phyloP scores from a whole-genome alignment of 176 grass and related monocot species.

The Aegilops umbellulata region DNA sequence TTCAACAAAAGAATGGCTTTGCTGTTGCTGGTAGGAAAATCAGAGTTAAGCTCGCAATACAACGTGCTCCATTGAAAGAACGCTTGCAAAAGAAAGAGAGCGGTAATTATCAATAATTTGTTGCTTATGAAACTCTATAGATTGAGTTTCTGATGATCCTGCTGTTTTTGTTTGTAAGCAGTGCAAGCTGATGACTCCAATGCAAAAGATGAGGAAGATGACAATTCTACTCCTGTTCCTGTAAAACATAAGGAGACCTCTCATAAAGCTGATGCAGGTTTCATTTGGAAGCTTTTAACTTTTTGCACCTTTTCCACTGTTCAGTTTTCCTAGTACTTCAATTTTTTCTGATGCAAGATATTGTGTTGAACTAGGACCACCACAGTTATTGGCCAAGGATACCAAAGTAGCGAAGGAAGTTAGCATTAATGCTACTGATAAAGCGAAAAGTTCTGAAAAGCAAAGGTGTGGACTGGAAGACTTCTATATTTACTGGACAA shows the following conservation, averaged over 20 bases:
- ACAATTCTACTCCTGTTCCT: constrained; percentile 18
- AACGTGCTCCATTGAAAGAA: constrained; percentile 68
- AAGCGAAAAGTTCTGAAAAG: constrained; percentile 72
- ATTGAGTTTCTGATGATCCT: constrained; percentile 13
- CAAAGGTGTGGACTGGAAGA: constrained; percentile 59
- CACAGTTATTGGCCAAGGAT: constrained; percentile 20
- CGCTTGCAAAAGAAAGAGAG: constrained; percentile 59
- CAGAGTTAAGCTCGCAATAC: constrained; percentile 78
- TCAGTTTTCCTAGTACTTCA: constrained; percentile 13
- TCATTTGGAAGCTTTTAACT: constrained; percentile 16
- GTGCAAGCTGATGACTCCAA: constrained; percentile 37
- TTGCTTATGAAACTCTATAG: constrained; percentile 4
- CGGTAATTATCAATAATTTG: constrained; percentile 40
- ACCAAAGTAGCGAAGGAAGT: constrained; percentile 10
- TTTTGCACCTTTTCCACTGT: constrained; percentile 23
- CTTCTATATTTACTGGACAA: constrained; percentile 16
- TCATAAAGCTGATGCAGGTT: constrained; percentile 43
- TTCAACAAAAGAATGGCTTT: constrained; percentile 80
- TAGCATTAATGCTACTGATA: constrained; percentile 23
- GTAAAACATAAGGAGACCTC: constrained; percentile 19
- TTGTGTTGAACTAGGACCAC: constrained; percentile 32
- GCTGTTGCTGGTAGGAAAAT: constrained; percentile 80
- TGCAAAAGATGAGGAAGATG: constrained; percentile 44
- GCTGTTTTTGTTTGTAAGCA: constrained; percentile 24
- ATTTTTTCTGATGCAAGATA: constrained; percentile 20